Percentiles rank a stretch among this genome's conserved stretches.
Conservation (phyloP, 805 yeast genomes). For the Yamadazyma kitorensis region DNA sequence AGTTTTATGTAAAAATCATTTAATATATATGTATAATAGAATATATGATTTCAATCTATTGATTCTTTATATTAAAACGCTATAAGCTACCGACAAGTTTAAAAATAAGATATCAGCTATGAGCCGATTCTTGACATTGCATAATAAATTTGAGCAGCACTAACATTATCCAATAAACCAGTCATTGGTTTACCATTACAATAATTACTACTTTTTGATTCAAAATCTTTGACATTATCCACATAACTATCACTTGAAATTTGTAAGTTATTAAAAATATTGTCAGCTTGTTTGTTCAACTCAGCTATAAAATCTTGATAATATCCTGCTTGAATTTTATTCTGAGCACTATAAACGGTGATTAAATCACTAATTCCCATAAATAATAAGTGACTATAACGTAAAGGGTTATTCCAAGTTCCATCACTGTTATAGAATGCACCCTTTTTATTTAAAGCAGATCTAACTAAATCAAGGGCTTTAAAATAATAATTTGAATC, state of each 20-base stretch:
- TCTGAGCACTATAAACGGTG: constrained; percentile 14
- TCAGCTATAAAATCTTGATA: constrained; percentile 11
- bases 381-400: constrained; percentile 21
- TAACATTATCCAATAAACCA: constrained; percentile 18
- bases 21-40: too few species aligned
- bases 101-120: too few species aligned
- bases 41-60: too few species aligned
- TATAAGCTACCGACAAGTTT: too few species aligned
- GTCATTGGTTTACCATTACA: constrained; percentile 9
- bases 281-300: constrained; percentile 13
- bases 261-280: constrained; percentile 13
- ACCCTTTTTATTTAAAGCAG: constrained; percentile 17
- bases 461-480: constrained; percentile 17
- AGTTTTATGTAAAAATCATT: too few species aligned
- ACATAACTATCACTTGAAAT: constrained; percentile 11
- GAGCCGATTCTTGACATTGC: constrained; percentile 9
- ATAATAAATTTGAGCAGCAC: constrained; percentile 21
- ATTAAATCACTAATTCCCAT: constrained; percentile 22
- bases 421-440: constrained; percentile 17
- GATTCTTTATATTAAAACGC: too few species aligned
- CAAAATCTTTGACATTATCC: constrained; percentile 3
- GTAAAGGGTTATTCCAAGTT: constrained; percentile 21
- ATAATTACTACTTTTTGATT: constrained; percentile 4
- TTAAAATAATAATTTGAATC: constrained; percentile 13
- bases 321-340: constrained; percentile 10